phyloP scores from a whole-genome alignment of 2,329 filamentous ascomycete species.

The Fusarium incarnatum region DNA sequence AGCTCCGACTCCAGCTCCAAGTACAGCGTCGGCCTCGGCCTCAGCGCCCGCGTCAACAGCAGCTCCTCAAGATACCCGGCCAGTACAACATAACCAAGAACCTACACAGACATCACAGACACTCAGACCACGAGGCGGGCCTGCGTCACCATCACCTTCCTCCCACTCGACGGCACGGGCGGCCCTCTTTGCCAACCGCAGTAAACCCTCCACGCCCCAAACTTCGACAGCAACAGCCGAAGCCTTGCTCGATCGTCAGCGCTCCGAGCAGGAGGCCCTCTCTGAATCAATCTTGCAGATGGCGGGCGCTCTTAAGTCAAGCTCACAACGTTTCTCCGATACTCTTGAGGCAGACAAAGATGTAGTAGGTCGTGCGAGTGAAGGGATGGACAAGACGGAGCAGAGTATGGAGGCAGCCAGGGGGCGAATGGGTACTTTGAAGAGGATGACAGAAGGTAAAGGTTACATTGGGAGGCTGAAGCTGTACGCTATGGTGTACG shows the following conservation, averaged over 20 bases:
- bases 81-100: conserved; percentile 11
- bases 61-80: conserved; percentile 27
- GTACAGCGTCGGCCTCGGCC: conserved; percentile 23
- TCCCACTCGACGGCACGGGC: conserved; percentile 55
- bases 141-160: conserved; percentile 37
- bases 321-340: conserved; percentile 76
- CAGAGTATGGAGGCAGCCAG: conserved; percentile 80
- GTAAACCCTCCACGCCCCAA: conserved; percentile 52
- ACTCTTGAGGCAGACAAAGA: conserved; percentile 79
- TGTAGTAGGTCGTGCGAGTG: conserved; percentile 75
- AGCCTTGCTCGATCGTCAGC: conserved; percentile 79
- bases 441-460: conserved; percentile 85
- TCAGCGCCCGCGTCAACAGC: conserved; percentile 18
- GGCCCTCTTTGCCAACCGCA: conserved; percentile 58
- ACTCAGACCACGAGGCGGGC: conserved; percentile 50
- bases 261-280: conserved; percentile 83
- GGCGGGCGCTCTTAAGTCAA: conserved; percentile 80
- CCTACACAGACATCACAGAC: conserved; percentile 52
- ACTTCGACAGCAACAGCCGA: conserved; percentile 69
- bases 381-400: conserved; percentile 82
- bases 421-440: conserved; percentile 79
- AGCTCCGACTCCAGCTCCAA: conserved; percentile 16
- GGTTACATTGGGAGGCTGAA: conserved; percentile 88
- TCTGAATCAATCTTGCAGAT: conserved; percentile 85
- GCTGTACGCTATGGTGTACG: conserved; percentile 86